A percentile compares a stretch with the other conserved stretches of the same genome.
These are phyloP conservation scores for Beauveria bassiana DNA, from an alignment of 2,329 filamentous ascomycete species.

Conservation along the genomic window DNA sequence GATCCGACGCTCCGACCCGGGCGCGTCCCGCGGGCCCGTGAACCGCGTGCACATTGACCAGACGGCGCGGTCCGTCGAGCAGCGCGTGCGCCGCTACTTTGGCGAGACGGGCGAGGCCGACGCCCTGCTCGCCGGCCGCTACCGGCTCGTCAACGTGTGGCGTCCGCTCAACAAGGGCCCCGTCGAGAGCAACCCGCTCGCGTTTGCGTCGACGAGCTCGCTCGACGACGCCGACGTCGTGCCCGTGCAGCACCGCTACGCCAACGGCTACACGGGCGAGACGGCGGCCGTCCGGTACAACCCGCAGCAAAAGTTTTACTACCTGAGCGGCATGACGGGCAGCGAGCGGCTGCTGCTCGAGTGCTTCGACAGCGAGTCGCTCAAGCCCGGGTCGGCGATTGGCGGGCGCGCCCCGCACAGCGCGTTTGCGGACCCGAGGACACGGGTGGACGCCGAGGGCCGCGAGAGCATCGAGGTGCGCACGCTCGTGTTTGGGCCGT, in stretches of 20 bases:
- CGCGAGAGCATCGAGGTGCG: slow-evolving; percentile 88
- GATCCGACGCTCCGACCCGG: slow-evolving; percentile 57
- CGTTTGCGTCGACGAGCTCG: slow-evolving; percentile 57
- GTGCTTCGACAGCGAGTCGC: slow-evolving; percentile 63
- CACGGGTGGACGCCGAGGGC: slow-evolving; percentile 58
- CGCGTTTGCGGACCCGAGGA: slow-evolving; percentile 71
- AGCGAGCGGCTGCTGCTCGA: slow-evolving; percentile 68
- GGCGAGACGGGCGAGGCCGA: slow-evolving; percentile 52
- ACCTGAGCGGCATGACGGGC: slow-evolving; percentile 69
- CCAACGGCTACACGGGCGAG: slow-evolving; percentile 57
- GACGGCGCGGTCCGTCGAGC: slow-evolving; percentile 55
- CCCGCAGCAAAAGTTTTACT: slow-evolving; percentile 63
- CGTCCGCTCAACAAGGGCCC: slow-evolving; percentile 52
- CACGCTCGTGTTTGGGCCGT: slow-evolving; percentile 70
- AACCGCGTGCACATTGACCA: slow-evolving; percentile 76
- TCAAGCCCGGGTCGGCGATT: slow-evolving; percentile 40
- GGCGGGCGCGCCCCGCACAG: slow-evolving; percentile 61
- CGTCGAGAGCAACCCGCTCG: slow-evolving; percentile 59
- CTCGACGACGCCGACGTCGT: slow-evolving; percentile 59
- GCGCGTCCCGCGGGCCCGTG: slow-evolving; percentile 60
- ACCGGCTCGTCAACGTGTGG: slow-evolving; percentile 87
- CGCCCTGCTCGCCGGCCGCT: slow-evolving; percentile 56
- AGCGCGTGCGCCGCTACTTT: slow-evolving; percentile 62
- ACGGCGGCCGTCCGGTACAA: slow-evolving; percentile 62
- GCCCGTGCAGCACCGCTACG: slow-evolving; percentile 65